Evolutionary conservation across 2,329 filamentous ascomycete species (phyloP), one percentile per base, ranked within the genome.

Genomic region (Colletotrichum limetticola): DNA sequence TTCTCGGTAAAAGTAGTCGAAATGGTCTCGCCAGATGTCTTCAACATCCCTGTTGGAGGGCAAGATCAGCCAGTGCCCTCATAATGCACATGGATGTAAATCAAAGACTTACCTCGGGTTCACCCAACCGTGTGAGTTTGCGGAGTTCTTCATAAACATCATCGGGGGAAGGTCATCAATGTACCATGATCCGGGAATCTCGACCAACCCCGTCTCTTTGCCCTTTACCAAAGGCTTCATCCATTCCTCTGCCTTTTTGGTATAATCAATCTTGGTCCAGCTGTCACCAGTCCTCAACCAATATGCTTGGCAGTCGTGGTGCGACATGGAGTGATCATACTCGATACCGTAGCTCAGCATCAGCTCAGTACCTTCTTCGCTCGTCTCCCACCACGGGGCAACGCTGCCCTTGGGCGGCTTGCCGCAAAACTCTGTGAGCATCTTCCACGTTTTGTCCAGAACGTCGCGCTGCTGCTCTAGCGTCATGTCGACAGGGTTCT

Each of bases 381-480:
- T 91, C 0, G 89, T 91, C 77, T 95, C 93, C 93, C 92, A 95
- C 86, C 83, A 95, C 0, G 93, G 93, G 0, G 92, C 93, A 0
- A 95, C 92, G 58, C 88, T 91, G 1, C 93, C 93, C 0, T 91
- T 85, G 0, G 93, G 93, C 0, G 91, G 91, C 81, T 94, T 94
- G 8, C 93, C 89, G 77, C 78, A 63, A 26, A 95, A 93, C 0
- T 92, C 90, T 0, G 90, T 94, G 37, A 94, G 86, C 81, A 94
- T 86, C 55, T 88, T 87, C 79, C 91, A 94, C 30, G 92, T 94
- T 81, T 94, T 93, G 77, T 93, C 91, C 5, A 95, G 87, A n/a
- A 95, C 91, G 70, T 93, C 92, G 9, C 88, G 88, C 80, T 95
- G 93, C 82, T 95, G 93, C 78, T 94, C 92, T 1, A 93, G 79